Base-by-base conservation (phyloP, 2,329 filamentous ascomycete species). In the Colletotrichum sp. region DNA sequence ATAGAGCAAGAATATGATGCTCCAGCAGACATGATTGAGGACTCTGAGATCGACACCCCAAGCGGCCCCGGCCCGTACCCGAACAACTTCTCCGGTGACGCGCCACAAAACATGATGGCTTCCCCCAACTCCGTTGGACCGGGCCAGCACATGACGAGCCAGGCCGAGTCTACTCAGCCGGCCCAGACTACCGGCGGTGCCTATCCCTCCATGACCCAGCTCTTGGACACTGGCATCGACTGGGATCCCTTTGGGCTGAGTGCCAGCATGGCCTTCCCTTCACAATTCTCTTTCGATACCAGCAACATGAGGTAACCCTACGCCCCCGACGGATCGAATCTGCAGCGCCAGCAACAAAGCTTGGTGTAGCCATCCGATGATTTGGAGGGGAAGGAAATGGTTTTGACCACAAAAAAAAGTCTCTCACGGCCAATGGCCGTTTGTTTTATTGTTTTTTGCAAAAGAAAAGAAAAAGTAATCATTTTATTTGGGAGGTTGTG, bases 1-100 rank as follows among this genome's bases (percentile, higher is more conserved):
- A 89, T 88, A 98, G 96, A 99, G 88, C 96, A 98, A 90, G 96
- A 99, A 89, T 99, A 98, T 87, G 96, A 98, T 84, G 94, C 95
- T 71, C 95, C 95, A 87, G 92, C 92, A 84, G 95, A 96, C 81
- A 95, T 98, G 90, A 92, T 98, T 84, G 96, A 98, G 82, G 95
- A 98, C 77, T 88, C 93, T 79, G 93, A 95, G 80, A 91, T 93
- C 79, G 93, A 95, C 77, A 92, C 92, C 13, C 90, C 93, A 4
- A 86, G 84, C 71, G 93, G 92, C 57, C 90, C 93, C 61, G 92
- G 92, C 16, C 91, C 93, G 11, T 96, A 95, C 80, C 87, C 91
- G 15, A 87, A 88, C 76, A 86, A 87, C 74, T 89, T 90, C 82
- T 91, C 92, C 77, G 81, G 83, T 59, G 83, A 86, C 27, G 84